Evolutionary conservation across 2,329 filamentous ascomycete species (phyloP).

Genomic region (Lithohypha guttulata): DNA sequence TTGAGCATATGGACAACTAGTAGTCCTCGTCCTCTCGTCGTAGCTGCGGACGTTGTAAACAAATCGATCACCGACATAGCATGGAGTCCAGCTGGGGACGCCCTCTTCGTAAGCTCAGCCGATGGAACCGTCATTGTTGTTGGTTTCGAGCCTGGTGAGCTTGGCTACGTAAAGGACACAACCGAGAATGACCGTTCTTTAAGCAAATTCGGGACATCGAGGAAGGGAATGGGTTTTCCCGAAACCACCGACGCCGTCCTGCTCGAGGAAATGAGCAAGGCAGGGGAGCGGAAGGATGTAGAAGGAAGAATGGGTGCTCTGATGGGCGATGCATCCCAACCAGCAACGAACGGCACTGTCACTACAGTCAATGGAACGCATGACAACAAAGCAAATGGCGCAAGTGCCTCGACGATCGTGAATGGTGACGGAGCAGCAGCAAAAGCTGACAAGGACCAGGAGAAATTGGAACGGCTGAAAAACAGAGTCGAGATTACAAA

Average conservation of each 20-base stretch:
- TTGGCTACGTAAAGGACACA: conserved; percentile 75
- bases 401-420: conserved; percentile 18
- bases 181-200: conserved; percentile 88
- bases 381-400: conserved; percentile 4
- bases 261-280: conserved; percentile 84
- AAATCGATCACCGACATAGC: conserved; percentile 92
- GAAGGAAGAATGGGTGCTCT: conserved; percentile 96
- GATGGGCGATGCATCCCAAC: conserved; percentile 67
- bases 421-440: conserved; percentile 25
- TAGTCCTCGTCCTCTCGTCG: conserved; percentile 79
- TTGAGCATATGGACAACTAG: conserved; percentile 97
- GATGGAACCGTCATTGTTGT: conserved; percentile 79
- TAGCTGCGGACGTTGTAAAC: conserved; percentile 74
- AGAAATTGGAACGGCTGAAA: conserved; percentile 62
- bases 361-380: conserved; percentile 13
- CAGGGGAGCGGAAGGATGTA: conserved; percentile 75
- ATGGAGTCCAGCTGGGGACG: conserved; percentile 87
- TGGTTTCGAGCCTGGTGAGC: conserved; percentile 73
- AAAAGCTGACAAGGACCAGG: conserved; percentile 44
- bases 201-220: conserved; percentile 80
- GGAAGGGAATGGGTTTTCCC: conserved; percentile 79
- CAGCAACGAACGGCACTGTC: conserved; percentile 37
- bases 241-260: conserved; percentile 84
- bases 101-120: conserved; percentile 72
- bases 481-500: conserved; percentile 90